Conservation (phyloP, 2,329 filamentous ascomycete species). For the Ustulina deusta region DNA sequence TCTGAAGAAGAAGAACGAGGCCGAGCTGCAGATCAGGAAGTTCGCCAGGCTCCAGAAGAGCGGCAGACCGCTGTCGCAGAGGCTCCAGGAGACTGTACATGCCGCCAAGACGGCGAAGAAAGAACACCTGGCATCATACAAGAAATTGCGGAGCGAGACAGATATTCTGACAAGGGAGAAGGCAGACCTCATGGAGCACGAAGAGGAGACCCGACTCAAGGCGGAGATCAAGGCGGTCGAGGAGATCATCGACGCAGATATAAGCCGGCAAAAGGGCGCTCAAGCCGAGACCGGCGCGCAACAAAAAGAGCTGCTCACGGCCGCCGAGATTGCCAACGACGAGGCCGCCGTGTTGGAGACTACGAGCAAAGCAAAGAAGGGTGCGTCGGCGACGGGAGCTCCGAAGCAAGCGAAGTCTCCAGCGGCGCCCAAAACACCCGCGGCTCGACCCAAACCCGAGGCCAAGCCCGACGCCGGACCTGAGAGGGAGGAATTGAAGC, state of each 20-base stretch:
- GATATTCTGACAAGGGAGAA: not conserved
- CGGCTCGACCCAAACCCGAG: too few species aligned
- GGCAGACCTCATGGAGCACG: not conserved
- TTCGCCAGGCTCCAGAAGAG: not conserved
- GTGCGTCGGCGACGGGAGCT: too few species aligned
- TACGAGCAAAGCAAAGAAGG: too few species aligned
- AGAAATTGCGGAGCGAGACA: not conserved
- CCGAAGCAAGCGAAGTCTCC: too few species aligned
- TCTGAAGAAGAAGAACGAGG: not conserved
- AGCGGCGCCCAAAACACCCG: too few species aligned
- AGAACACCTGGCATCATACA: not conserved
- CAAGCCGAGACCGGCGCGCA: too few species aligned
- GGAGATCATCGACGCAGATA: not conserved
- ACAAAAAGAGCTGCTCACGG: too few species aligned
- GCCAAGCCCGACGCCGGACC: too few species aligned
- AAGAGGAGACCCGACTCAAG: not conserved
- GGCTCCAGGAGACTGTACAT: not conserved
- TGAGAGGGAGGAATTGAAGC: too few species aligned
- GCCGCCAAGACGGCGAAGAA: not conserved
- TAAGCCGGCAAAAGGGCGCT: not conserved
- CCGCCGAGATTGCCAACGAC: too few species aligned
- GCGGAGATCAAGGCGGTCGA: not conserved
- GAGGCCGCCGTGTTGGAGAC: too few species aligned
- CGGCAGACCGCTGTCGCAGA: not conserved
- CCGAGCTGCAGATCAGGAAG: not conserved